Base-by-base conservation (phyloP, 805 yeast species). In the Pichia deserticola region DNA sequence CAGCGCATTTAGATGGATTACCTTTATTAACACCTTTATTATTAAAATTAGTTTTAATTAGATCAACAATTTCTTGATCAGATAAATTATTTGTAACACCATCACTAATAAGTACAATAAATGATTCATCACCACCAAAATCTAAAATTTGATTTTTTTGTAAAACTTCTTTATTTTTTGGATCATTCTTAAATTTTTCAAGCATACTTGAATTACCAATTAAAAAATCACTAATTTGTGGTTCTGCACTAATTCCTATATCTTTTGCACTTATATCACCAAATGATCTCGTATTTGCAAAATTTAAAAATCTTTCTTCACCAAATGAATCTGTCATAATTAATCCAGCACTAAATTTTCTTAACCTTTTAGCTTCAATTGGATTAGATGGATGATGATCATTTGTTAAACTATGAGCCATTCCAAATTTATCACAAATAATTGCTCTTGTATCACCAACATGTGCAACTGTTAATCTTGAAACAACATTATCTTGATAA, bases 241-340 rank as follows among this genome's bases (percentile, higher is more conserved):
- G 99, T 68, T 93, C 98, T 12, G 97, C 88, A 0, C 90, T 75
- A 1, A 93, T 81, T 0, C 99, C 99, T 62, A 81, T 78, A 36
- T 83, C 74, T 65, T 93, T 93, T 48, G 82, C 95, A 29, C 75
- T 71, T 13, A 82, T 60, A 67, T 93, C 99, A 39, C 99, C 99
- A 74, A 93, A 93, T 1, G 97, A 76, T 55, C 99, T 75, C 1
- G 99, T 93, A 61, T 93, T 93, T 27, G 97, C 96, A 61, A 82
- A 84, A 54, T 81, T 77, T 50, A 79, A 59, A 59, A 83, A 90
- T 50, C 98, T 64, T 60, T 86, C 88, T 60, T 89, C 95, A 7
- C 99, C 99, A 70, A 90, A 92, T 4, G 97, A 84, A 63, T 92
- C 98, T 7, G 86, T 81, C 82, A 79, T 78, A 60, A 84, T 78